These are phyloP conservation scores for Talaromyces sp. DNA, from an alignment of 2,329 filamentous ascomycete species.

Conservation along the genomic window DNA sequence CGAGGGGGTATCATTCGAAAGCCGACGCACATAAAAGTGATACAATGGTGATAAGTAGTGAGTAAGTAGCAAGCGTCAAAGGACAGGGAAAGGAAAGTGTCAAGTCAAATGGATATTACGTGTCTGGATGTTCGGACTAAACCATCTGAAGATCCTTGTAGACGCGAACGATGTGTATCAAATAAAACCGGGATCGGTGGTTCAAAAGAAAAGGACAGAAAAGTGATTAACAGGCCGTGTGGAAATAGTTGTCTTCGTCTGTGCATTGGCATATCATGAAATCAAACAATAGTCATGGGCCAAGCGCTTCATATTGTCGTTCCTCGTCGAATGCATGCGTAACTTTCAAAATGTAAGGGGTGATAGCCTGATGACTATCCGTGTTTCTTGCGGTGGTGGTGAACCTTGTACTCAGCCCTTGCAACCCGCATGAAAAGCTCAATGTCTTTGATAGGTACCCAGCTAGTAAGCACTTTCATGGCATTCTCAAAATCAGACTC, in stretches of 20 bases:
- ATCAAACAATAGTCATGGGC: not conserved
- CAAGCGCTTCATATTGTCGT: not conserved
- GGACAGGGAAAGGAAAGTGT: not conserved
- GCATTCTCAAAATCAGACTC: slow-evolving; percentile 95
- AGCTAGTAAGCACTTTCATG: slow-evolving; percentile 94
- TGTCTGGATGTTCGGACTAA: not conserved
- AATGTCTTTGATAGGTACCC: slow-evolving; percentile 90
- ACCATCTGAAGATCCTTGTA: not conserved
- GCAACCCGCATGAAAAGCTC: slow-evolving; percentile 89
- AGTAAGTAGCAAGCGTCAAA: not conserved
- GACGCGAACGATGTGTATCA: not conserved
- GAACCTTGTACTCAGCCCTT: slow-evolving; percentile 77
- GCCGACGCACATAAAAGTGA: not conserved
- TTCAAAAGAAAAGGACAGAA: not conserved
- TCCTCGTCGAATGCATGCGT: not conserved
- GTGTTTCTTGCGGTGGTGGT: slow-evolving; percentile 47
- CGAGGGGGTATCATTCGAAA: slow-evolving; percentile 4
- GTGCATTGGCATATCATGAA: not conserved
- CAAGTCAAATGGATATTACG: not conserved
- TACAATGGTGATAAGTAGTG: not conserved
- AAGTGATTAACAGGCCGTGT: not conserved
- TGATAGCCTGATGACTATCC: not conserved
- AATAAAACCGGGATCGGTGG: not conserved
- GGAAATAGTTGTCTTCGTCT: not conserved
- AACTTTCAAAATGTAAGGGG: not conserved